Conservation (phyloP, 352 stramenopile species). For the Phytophthora nicotianae region DNA sequence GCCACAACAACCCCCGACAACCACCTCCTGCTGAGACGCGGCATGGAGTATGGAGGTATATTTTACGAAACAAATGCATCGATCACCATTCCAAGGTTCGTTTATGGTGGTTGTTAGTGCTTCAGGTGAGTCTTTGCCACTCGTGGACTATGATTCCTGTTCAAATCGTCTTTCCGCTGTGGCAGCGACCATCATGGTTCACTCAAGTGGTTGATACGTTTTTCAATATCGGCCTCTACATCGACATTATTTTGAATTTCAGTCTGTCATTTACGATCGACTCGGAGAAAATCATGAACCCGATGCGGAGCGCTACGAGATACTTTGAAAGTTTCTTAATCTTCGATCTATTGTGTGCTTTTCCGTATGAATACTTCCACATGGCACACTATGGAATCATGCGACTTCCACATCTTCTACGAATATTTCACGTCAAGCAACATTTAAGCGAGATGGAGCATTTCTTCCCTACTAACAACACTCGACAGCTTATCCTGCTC, state of each 20-base stretch:
- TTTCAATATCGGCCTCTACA: conserved; percentile 36
- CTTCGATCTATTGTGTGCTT: conserved; percentile 48
- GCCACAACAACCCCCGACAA: too few relatives aligned
- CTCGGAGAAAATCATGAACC: conserved; percentile 62
- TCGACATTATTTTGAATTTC: conserved; percentile 63
- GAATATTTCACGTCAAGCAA: conserved; percentile 34
- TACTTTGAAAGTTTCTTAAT: conserved; percentile 49
- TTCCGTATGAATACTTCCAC: conserved; percentile 48
- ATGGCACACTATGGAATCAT: conserved; percentile 34
- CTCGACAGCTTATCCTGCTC: conserved; percentile 47
- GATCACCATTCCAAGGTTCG: conserved; percentile 53
- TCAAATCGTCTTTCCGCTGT: conserved; percentile 58
- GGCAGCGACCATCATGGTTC: conserved; percentile 37
- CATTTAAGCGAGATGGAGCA: conserved; percentile 49
- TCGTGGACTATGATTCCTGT: conserved; percentile 61
- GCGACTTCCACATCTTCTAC: conserved; percentile 48
- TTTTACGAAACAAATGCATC: conserved; percentile 33
- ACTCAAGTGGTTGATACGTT: conserved; percentile 37
- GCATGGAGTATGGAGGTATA: conserved; percentile 7
- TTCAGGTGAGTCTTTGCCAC: conserved; percentile 40
- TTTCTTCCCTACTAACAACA: conserved; percentile 52
- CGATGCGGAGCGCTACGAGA: conserved; percentile 34
- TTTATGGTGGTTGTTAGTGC: conserved; percentile 55
- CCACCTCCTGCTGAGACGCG: conserved; percentile 4
- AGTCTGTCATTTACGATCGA: conserved; percentile 57